Evolutionary conservation across 345 rosid species (phyloP).

Genomic region (Gossypium mustelinum): DNA sequence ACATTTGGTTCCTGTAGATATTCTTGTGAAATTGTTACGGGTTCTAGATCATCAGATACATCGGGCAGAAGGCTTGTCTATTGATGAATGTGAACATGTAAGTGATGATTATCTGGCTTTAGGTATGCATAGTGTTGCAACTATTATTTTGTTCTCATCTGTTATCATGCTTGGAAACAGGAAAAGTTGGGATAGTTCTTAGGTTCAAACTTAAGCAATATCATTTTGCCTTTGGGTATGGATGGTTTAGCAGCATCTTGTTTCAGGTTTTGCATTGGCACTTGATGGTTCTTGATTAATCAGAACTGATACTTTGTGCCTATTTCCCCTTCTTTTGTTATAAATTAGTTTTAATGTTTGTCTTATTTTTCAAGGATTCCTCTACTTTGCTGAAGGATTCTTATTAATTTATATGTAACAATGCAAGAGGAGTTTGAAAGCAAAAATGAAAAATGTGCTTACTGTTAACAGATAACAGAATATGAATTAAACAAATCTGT

Average conservation of each 20-base stretch:
- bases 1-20: constrained; percentile 81
- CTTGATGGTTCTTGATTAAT: constrained; percentile 7
- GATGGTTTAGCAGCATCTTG: constrained; percentile 5
- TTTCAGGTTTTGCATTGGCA: neutral
- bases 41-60: constrained; percentile 95
- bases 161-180: neutral
- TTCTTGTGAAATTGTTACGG: constrained; percentile 61
- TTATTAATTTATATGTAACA: neutral
- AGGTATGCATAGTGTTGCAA: constrained; percentile 10
- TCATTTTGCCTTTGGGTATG: neutral
- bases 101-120: constrained; percentile 25
- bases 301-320: neutral
- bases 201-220: neutral
- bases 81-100: constrained; percentile 68
- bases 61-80: constrained; percentile 89
- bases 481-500: too few relatives aligned
- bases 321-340: neutral
- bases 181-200: neutral
- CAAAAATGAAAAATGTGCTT: neutral
- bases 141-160: constrained; percentile 2
- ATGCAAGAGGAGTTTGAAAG: neutral
- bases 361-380: constrained; percentile 2
- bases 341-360: constrained; percentile 7
- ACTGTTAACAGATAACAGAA: neutral
- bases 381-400: neutral